Evolutionary conservation across 2,329 filamentous ascomycete species (phyloP).

Genomic region (Stemphylium vesicarium): DNA sequence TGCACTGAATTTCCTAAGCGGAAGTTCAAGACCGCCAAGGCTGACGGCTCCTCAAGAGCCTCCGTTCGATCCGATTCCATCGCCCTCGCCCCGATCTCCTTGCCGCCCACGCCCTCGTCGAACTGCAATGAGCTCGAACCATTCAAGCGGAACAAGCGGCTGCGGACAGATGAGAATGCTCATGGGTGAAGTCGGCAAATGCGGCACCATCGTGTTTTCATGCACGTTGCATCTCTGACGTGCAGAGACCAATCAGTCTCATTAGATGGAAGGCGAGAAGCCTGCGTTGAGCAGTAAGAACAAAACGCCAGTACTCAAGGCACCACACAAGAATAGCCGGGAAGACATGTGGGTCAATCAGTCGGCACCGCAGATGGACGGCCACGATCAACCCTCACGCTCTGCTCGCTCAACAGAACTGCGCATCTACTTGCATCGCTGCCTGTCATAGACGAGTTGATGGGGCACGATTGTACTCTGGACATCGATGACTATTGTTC

Average conservation of each 20-base stretch:
- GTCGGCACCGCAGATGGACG: too few relatives aligned
- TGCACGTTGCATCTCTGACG: background rate
- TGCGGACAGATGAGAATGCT: background rate
- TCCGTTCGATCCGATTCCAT: conserved; percentile 2
- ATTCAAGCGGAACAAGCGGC: background rate
- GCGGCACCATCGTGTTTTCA: background rate
- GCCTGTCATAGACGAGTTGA: too few relatives aligned
- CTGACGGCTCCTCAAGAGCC: background rate
- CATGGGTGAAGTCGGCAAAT: background rate
- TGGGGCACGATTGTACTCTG: too few relatives aligned
- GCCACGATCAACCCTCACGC: too few relatives aligned
- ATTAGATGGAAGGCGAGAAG: background rate
- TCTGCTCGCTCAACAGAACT: too few relatives aligned
- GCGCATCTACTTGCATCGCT: too few relatives aligned
- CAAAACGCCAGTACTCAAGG: too few relatives aligned
- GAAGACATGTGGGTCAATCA: too few relatives aligned
- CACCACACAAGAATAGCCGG: too few relatives aligned
- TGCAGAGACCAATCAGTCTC: background rate
- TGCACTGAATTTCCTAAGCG: conserved; percentile 8
- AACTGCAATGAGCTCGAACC: background rate
- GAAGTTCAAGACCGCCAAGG: conserved; percentile 9
- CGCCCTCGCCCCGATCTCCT: background rate
- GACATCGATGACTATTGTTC: too few relatives aligned
- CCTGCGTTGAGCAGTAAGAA: too few relatives aligned
- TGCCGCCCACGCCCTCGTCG: conserved; percentile 9